A percentile compares a stretch with the other conserved stretches of the same genome.
phyloP scores from a whole-genome alignment of 805 yeast genomes.

The Yamadazyma phyllophila region DNA sequence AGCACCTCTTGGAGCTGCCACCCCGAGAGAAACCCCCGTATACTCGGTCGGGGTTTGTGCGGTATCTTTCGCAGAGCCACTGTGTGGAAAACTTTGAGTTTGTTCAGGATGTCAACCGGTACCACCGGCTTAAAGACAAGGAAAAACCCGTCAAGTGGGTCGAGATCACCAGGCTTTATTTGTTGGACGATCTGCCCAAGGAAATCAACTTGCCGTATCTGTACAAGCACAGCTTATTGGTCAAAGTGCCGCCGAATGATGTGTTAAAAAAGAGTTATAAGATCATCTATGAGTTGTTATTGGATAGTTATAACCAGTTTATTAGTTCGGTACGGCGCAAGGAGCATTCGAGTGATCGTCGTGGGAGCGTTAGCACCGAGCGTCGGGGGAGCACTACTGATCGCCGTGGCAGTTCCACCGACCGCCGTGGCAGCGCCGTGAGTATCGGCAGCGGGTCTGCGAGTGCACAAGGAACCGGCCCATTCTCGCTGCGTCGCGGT shows the following conservation, averaged over 20 bases:
- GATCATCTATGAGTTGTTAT: constrained; percentile 28
- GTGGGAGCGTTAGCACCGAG: not conserved
- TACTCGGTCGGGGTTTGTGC: constrained; percentile 19
- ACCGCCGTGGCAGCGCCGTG: not conserved
- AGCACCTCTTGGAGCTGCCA: constrained; percentile 8
- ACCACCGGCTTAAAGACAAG: constrained; percentile 7
- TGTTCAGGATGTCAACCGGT: constrained; percentile 17
- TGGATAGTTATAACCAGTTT: constrained; percentile 34
- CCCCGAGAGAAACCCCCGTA: constrained; percentile 7
- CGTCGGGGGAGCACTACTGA: not conserved
- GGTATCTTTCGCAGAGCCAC: constrained; percentile 28
- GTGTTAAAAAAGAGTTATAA: constrained; percentile 16
- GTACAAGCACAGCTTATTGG: constrained; percentile 19
- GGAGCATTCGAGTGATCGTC: constrained; percentile 3
- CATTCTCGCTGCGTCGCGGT: not conserved
- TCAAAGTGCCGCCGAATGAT: constrained; percentile 18
- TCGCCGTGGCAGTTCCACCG: constrained; percentile 4
- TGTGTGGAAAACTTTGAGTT: constrained; percentile 40
- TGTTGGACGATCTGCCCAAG: constrained; percentile 26
- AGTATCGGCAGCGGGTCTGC: constrained; percentile 2
- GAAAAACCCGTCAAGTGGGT: constrained; percentile 23
- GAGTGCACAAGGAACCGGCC: not conserved
- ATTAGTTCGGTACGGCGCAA: constrained; percentile 14
- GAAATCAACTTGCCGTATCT: constrained; percentile 35
- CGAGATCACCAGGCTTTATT: constrained; percentile 23